Conservation (phyloP, 495 filamentous ascomycete genomes). For the Penicillium samsonianum region DNA sequence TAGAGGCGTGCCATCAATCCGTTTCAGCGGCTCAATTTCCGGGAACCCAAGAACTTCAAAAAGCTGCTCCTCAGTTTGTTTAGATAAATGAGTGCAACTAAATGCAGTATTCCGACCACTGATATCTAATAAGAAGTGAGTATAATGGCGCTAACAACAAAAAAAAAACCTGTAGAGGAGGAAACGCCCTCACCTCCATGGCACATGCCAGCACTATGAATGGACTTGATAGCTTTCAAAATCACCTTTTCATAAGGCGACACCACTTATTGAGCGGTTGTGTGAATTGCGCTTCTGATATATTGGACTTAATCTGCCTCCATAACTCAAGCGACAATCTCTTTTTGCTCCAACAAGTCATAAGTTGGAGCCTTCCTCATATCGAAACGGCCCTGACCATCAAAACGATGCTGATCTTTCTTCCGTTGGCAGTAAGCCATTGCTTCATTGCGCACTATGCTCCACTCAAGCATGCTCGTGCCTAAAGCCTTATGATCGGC, state of each 20-base stretch:
- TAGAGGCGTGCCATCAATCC: slow-evolving; percentile 32
- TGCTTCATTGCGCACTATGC: slow-evolving; percentile 27
- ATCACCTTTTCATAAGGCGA: too few relatives aligned
- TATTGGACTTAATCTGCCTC: neutral
- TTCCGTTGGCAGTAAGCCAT: slow-evolving; percentile 42
- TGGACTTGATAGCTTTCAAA: slow-evolving; percentile 29
- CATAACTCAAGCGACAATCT: slow-evolving; percentile 24
- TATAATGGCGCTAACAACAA: neutral
- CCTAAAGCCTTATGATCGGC: slow-evolving; percentile 38
- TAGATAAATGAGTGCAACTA: slow-evolving; percentile 14
- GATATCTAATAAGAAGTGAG: slow-evolving; percentile 20
- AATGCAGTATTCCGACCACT: slow-evolving; percentile 26
- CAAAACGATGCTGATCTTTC: slow-evolving; percentile 38
- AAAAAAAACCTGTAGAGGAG: neutral
- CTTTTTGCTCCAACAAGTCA: slow-evolving; percentile 37
- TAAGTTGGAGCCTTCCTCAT: slow-evolving; percentile 34
- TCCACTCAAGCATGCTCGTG: slow-evolving; percentile 38
- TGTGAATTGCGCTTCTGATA: neutral
- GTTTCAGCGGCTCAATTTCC: slow-evolving; percentile 26
- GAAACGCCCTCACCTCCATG: slow-evolving; percentile 30
- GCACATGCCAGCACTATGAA: slow-evolving; percentile 35
- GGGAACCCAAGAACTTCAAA: slow-evolving; percentile 33
- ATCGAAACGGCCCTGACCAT: slow-evolving; percentile 30
- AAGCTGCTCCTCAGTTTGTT: slow-evolving; percentile 21
- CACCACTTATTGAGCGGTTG: neutral